Conservation (phyloP, 306 rosid genomes). For the Acmispon strigosus region DNA sequence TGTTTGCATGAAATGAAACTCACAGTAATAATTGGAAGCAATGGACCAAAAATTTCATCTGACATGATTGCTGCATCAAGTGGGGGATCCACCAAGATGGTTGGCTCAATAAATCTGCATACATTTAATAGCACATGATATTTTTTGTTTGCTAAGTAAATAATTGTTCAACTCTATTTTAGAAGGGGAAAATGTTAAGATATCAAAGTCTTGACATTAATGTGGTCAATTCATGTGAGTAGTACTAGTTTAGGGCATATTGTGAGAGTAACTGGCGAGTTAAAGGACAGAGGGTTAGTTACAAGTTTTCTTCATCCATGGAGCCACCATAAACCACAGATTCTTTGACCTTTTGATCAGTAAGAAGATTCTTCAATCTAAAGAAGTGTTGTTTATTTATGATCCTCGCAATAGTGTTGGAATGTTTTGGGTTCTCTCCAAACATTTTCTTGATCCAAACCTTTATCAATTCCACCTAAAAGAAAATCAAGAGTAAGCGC, state of each 20-base stretch:
- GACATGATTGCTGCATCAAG: constrained; percentile 52
- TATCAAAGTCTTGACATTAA: not conserved
- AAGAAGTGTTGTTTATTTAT: constrained; percentile 49
- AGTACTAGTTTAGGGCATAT: not conserved
- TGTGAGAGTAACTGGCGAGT: not conserved
- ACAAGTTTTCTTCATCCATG: constrained; percentile 63
- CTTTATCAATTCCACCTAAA: constrained; percentile 52
- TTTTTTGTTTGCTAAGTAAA: not conserved
- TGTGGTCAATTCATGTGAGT: not conserved
- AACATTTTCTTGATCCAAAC: constrained; percentile 44
- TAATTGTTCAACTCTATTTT: not conserved
- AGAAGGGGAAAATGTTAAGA: not conserved
- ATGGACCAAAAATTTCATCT: constrained; percentile 76
- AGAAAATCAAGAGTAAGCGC: constrained; percentile 1
- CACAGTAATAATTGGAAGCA: constrained; percentile 71
- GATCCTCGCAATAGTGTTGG: constrained; percentile 48
- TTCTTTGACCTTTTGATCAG: constrained; percentile 31
- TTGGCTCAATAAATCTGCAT: constrained; percentile 76
- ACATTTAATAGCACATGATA: not conserved
- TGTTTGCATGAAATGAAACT: not conserved
- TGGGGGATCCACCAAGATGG: constrained; percentile 72
- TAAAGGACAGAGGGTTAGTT: constrained; percentile 9
- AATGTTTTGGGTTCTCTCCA: constrained; percentile 47
- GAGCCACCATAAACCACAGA: constrained; percentile 64
- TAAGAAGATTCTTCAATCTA: constrained; percentile 51